phyloP scores from a whole-genome alignment of 495 filamentous ascomycete genomes.

The Daldinia decipiens region DNA sequence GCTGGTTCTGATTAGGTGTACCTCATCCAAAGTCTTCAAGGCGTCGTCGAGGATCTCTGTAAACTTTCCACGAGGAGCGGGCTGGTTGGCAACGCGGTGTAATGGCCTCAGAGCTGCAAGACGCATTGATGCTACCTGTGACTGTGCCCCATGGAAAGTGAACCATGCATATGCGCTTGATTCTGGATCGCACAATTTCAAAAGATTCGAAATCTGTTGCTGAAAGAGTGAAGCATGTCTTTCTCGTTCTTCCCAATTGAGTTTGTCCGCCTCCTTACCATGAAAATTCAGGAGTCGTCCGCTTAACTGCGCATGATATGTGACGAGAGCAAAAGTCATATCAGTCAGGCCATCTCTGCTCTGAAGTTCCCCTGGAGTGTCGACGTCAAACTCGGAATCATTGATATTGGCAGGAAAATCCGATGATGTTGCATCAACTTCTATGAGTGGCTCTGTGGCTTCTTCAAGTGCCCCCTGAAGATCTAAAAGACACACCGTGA shows the following conservation, averaged over 20 bases:
- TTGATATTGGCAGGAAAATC: conserved; percentile 18
- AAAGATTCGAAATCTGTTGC: conserved; percentile 14
- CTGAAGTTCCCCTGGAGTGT: conserved; percentile 5
- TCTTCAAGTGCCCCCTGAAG: conserved; percentile 30
- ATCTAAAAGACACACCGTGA: conserved; percentile 34
- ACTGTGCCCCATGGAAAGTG: conserved; percentile 25
- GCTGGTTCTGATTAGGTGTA: conserved; percentile 21
- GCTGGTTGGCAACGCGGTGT: background rate
- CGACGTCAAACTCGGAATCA: conserved; percentile 27
- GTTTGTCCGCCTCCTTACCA: background rate
- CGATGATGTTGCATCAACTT: background rate
- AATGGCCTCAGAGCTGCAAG: conserved; percentile 18
- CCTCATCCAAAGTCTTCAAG: conserved; percentile 25
- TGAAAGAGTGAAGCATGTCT: conserved; percentile 15
- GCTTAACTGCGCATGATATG: conserved; percentile 19
- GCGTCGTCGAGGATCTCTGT: conserved; percentile 6
- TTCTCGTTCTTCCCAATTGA: conserved; percentile 16
- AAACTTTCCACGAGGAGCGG: background rate
- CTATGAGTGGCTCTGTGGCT: conserved; percentile 22
- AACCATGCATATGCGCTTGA: conserved; percentile 33
- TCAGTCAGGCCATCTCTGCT: conserved; percentile 21
- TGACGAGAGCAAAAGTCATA: conserved; percentile 28
- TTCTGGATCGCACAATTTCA: conserved; percentile 38
- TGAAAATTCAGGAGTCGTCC: conserved; percentile 23
- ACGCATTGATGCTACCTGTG: conserved; percentile 19